Evolutionary conservation across 2,329 filamentous ascomycete genomes (phyloP).

Genomic region (Monosporascus sp.): DNA sequence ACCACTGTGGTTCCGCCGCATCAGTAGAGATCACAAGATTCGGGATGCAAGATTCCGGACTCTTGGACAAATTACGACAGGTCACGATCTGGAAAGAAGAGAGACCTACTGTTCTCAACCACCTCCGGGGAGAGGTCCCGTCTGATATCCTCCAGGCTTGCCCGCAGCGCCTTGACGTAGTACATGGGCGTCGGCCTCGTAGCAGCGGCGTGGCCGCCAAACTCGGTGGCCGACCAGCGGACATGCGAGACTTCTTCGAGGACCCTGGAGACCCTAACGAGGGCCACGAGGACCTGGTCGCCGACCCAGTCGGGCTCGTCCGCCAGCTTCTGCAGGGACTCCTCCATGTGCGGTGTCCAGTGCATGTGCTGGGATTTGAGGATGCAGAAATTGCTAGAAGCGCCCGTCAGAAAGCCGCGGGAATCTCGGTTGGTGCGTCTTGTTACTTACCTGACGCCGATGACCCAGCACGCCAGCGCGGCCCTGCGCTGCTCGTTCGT

Average conservation of each 20-base stretch:
- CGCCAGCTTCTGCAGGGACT: slow-evolving; percentile 44
- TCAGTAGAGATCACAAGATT: neutral
- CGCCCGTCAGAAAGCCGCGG: neutral
- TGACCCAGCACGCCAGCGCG: slow-evolving; percentile 21
- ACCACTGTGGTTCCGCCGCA: slow-evolving; percentile 21
- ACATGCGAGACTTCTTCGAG: slow-evolving; percentile 18
- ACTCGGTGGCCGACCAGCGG: slow-evolving; percentile 13
- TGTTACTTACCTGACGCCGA: slow-evolving; percentile 20
- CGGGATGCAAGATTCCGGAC: too few species aligned
- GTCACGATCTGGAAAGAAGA: too few species aligned
- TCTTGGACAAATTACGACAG: too few species aligned
- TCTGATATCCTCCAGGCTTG: slow-evolving; percentile 20
- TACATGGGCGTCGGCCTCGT: slow-evolving; percentile 15
- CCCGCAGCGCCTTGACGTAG: slow-evolving; percentile 24
- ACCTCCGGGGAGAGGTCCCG: slow-evolving; percentile 18
- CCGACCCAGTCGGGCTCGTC: slow-evolving; percentile 39
- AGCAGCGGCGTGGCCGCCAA: slow-evolving; percentile 1
- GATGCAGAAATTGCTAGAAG: slow-evolving; percentile 17
- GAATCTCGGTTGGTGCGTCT: neutral
- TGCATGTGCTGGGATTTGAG: slow-evolving; percentile 30
- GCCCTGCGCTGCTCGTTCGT: slow-evolving; percentile 28
- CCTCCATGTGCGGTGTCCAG: slow-evolving; percentile 57
- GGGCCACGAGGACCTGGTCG: slow-evolving; percentile 42
- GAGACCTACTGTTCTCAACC: slow-evolving; percentile 24
- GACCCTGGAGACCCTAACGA: slow-evolving; percentile 18